phyloP scores from a whole-genome alignment of 345 rosid species.

The Sisymbrium altissimum region DNA sequence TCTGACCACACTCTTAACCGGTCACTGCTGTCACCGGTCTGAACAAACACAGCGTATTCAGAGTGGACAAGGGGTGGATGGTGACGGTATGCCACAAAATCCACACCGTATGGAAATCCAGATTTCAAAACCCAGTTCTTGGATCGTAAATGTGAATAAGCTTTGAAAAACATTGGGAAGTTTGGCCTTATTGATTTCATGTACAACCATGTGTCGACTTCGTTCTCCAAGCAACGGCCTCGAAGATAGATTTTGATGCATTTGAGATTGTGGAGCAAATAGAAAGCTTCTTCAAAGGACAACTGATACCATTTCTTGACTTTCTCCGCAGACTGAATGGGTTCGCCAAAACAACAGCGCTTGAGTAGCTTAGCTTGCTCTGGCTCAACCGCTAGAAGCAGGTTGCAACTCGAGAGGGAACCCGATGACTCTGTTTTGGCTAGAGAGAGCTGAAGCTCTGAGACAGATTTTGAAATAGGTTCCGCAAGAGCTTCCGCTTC shows the following conservation, averaged over 20 bases:
- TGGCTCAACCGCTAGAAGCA: slow-evolving; percentile 48
- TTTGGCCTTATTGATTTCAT: slow-evolving; percentile 43
- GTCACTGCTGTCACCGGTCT: slow-evolving; percentile 33
- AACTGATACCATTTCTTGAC: slow-evolving; percentile 71
- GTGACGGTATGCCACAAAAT: slow-evolving; percentile 74
- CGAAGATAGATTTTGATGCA: slow-evolving; percentile 53
- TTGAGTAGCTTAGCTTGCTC: slow-evolving; percentile 57
- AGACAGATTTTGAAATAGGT: slow-evolving; percentile 63
- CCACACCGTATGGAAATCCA: slow-evolving; percentile 73
- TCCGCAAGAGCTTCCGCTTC: slow-evolving; percentile 69
- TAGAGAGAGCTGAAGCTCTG: slow-evolving; percentile 54
- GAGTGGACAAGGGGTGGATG: slow-evolving; percentile 87
- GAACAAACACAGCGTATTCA: slow-evolving; percentile 64
- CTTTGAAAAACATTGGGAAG: slow-evolving; percentile 65
- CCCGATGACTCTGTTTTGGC: slow-evolving; percentile 42
- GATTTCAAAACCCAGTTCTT: slow-evolving; percentile 80
- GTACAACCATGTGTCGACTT: slow-evolving; percentile 48
- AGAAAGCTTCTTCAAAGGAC: slow-evolving; percentile 82
- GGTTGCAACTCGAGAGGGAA: slow-evolving; percentile 47
- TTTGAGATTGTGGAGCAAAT: slow-evolving; percentile 46
- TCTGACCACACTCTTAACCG: slow-evolving; percentile 74
- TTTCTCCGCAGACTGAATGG: slow-evolving; percentile 49
- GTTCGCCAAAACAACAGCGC: slow-evolving; percentile 72
- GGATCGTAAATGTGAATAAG: slow-evolving; percentile 61
- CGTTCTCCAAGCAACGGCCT: slow-evolving; percentile 32